Conservation (phyloP, 192 early-diverging fungal species). For the Coemansia sp. region DNA sequence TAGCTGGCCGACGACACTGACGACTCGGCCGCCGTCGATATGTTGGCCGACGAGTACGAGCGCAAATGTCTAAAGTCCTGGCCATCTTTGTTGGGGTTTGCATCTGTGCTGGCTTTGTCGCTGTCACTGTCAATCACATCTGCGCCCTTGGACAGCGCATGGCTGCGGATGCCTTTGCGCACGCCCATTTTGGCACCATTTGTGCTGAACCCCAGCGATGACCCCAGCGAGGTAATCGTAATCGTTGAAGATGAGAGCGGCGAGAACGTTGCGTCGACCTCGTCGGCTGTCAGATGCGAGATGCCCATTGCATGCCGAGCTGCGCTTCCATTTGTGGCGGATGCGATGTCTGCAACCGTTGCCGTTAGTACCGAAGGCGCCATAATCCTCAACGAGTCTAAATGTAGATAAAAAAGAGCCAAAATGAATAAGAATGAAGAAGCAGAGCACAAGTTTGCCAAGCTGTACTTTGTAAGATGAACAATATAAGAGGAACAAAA, state of each 20-base stretch:
- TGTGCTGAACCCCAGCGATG: slow-evolving; percentile 23
- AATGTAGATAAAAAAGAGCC: neutral
- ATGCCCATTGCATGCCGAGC: slow-evolving; percentile 7
- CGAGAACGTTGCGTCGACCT: slow-evolving; percentile 35
- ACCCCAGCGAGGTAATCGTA: slow-evolving; percentile 44
- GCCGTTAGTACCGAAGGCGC: slow-evolving; percentile 8
- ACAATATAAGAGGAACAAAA: too few relatives aligned
- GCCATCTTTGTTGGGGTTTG: neutral
- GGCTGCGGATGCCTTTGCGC: neutral
- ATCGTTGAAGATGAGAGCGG: slow-evolving; percentile 50
- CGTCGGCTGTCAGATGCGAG: slow-evolving; percentile 16
- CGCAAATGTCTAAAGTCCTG: neutral
- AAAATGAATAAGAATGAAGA: too few relatives aligned
- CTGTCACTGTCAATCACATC: neutral
- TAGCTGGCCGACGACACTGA: slow-evolving; percentile 25
- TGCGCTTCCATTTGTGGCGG: neutral
- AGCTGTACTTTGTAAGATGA: too few relatives aligned
- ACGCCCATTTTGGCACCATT: neutral
- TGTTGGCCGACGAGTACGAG: slow-evolving; percentile 26
- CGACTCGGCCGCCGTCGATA: slow-evolving; percentile 19
- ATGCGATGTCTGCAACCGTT: slow-evolving; percentile 2
- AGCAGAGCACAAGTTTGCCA: too few relatives aligned
- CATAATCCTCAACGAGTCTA: slow-evolving; percentile 7
- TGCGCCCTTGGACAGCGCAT: slow-evolving; percentile 12
- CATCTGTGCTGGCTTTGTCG: neutral